Evolutionary conservation across 164 flowering plant species (phyloP), one percentile per base, ranked within the genome.

Genomic region (Warburgia ugandensis): DNA sequence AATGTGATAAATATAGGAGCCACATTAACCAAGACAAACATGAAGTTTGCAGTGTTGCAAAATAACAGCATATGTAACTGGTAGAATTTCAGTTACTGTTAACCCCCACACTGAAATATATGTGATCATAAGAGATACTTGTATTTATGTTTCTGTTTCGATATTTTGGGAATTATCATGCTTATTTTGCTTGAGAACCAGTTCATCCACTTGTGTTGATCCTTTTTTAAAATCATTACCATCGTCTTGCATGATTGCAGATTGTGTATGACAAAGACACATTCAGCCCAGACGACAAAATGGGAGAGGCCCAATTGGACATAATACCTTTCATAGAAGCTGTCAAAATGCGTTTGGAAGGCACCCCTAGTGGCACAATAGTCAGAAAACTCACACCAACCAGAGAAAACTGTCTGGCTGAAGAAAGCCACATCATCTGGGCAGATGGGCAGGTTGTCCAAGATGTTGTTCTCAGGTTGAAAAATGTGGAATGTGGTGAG

Each of bases 261-360:
- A 13, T 25, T 8, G 92, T 86, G 9, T 86, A 67, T 33, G 96
- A 86, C 69, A 59, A 55, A 27, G 89, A 86, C 56, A 69, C 60
- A 16, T 83, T 87, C 64, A 67, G 54, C 33, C 40, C 21, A 3
- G 94, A 87, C 56, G 96, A 86, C 69, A 69, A 61, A 63, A 86
- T 86, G 92, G 95, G 96, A 14, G 85, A 79, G n/a, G 87, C 91
- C 5, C 86, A 78, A 36, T 68, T 87, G 20, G 77, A 79, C 38
- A 73, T 87, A 20, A 45, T 52, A 12, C 67, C 77, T 4, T 69
- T 77, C 27, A 2, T 78, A 2, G 81, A 77, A 40, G 83, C 74
- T 3, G 54, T 71, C 14, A 73, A 51, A 67, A 65, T 76, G 81
- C 50, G 39, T 1, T 32, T 70, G 21, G 61, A 56, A 5, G 68